phyloP scores from a whole-genome alignment of 139 green algal genomes.

The Chlorella ohadii region DNA sequence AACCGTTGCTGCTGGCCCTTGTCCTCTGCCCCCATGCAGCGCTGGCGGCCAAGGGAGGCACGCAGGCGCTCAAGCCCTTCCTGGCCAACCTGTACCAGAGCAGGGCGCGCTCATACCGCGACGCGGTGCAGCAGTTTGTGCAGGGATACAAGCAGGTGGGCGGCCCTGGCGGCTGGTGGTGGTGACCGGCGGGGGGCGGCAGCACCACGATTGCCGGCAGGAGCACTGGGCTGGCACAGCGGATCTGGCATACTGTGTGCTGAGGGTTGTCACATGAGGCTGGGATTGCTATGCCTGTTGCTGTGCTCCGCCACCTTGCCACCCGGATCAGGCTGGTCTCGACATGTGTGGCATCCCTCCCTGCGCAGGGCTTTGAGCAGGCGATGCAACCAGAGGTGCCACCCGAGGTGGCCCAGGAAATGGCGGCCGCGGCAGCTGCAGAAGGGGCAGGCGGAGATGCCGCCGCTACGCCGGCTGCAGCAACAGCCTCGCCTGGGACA shows the following conservation, averaged over 20 bases:
- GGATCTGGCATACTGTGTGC: no score
- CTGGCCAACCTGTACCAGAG: slow-evolving; percentile 57
- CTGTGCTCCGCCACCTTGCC: no score
- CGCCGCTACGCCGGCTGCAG: neutral
- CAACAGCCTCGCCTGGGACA: neutral
- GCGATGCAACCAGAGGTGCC: slow-evolving; percentile 27
- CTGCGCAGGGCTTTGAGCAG: slow-evolving; percentile 38
- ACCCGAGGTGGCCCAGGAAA: slow-evolving; percentile 4
- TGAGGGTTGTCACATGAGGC: no score
- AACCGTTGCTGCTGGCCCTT: neutral
- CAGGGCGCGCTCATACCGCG: slow-evolving; percentile 48
- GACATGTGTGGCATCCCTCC: no score
- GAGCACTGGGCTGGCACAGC: no score
- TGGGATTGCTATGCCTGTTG: no score
- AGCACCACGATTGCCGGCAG: no score
- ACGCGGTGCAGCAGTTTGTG: slow-evolving; percentile 62
- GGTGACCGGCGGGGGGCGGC: no score
- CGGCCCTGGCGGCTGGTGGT: no score
- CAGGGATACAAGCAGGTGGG: slow-evolving; percentile 49
- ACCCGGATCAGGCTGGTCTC: no score
- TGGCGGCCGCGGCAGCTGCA: neutral
- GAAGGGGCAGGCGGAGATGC: neutral
- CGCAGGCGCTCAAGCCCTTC: slow-evolving; percentile 38
- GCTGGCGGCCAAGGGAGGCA: slow-evolving; percentile 27
- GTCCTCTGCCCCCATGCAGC: neutral